Base-by-base conservation (phyloP, 2,329 filamentous ascomycete species). In the Sporothrix curviconia region DNA sequence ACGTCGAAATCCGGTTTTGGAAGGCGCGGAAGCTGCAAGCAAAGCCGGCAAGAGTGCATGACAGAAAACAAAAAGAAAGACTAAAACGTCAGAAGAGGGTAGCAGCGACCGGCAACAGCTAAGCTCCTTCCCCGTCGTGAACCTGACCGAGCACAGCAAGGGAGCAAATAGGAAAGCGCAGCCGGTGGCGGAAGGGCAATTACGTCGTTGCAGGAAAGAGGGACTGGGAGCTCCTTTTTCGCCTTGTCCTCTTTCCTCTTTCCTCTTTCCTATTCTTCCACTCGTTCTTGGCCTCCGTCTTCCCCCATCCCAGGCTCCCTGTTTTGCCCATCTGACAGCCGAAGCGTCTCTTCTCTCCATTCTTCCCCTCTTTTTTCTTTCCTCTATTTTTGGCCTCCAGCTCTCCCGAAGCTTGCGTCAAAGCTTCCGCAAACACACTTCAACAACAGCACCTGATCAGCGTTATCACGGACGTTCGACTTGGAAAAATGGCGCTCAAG, bases 191-290 rank as follows among this genome's bases (percentile, higher is more conserved):
- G 4, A 24, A 12, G n/a, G 46, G 24, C 32, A n/a, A 50, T 50
- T 50, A 50, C 47, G 47, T 51, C 34, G 34, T 51, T 51, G 15
- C 19, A 37, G 34, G 34, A 51, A 51, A 39, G 47, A n/a, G 19
- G 25, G 47, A 28, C 47, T 15, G 46, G 12, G 7, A 51, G 19
- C 47, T 39, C 14, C 34, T 39, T 39, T 19, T n/a, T n/a, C n/a
- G n/a, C n/a, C n/a, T n/a, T n/a, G n/a, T 34, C 12, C 15, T 15
- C 22, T 51, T 39, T 25, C 25, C 8, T 34, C 44, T 34, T 47
- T 47, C 25, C 4, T 19, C 44, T 19, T 32, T 32, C 25, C 42
- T 15, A 25, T 32, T 46, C 25, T 32, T 46, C 25, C 25, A 30
- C 25, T 17, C 25, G 43, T 19, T 42, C 7, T 42, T 43, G 17